phyloP scores from a whole-genome alignment of 2,329 filamentous ascomycete genomes.

The Leptographium radiaticola region DNA sequence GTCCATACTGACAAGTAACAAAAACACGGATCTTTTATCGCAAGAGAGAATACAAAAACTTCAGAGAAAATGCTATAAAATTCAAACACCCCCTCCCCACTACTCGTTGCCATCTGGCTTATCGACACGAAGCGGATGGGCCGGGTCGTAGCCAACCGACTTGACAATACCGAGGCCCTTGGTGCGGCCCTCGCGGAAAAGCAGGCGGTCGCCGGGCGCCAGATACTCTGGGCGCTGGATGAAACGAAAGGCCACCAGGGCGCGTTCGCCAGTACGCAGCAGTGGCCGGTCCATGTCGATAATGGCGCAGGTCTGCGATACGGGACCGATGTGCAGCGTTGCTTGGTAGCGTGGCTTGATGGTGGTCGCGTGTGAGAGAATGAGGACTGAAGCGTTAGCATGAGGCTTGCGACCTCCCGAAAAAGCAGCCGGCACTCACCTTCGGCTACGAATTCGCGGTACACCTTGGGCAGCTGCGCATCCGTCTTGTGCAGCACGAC shows the following conservation, averaged over 20 bases:
- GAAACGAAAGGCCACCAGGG: slow-evolving; percentile 86
- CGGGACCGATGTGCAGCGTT: slow-evolving; percentile 92
- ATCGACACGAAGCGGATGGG: slow-evolving; percentile 25
- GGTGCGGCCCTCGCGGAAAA: slow-evolving; percentile 89
- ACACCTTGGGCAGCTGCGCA: slow-evolving; percentile 55
- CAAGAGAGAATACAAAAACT: too few relatives aligned
- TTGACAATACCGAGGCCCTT: slow-evolving; percentile 95
- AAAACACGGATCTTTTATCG: too few relatives aligned
- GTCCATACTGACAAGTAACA: too few relatives aligned
- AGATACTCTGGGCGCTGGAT: slow-evolving; percentile 90
- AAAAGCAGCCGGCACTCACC: slow-evolving; percentile 27
- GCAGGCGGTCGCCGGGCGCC: slow-evolving; percentile 70
- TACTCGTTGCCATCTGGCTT: neutral
- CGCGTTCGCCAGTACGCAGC: slow-evolving; percentile 89
- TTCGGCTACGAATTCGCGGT: slow-evolving; percentile 67
- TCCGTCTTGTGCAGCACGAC: slow-evolving; percentile 81
- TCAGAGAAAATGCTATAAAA: too few relatives aligned
- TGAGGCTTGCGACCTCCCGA: neutral
- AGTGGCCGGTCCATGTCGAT: slow-evolving; percentile 95
- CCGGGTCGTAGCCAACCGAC: slow-evolving; percentile 70
- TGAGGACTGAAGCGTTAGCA: slow-evolving; percentile 49
- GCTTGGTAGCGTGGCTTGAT: slow-evolving; percentile 96
- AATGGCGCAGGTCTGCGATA: slow-evolving; percentile 91
- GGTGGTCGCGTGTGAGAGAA: slow-evolving; percentile 89
- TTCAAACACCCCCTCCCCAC: neutral